Percentiles rank a stretch among this genome's conserved stretches.
Evolutionary conservation across 2,329 filamentous ascomycete genomes (phyloP).

Genomic region (Akanthomyces dipterigenus): DNA sequence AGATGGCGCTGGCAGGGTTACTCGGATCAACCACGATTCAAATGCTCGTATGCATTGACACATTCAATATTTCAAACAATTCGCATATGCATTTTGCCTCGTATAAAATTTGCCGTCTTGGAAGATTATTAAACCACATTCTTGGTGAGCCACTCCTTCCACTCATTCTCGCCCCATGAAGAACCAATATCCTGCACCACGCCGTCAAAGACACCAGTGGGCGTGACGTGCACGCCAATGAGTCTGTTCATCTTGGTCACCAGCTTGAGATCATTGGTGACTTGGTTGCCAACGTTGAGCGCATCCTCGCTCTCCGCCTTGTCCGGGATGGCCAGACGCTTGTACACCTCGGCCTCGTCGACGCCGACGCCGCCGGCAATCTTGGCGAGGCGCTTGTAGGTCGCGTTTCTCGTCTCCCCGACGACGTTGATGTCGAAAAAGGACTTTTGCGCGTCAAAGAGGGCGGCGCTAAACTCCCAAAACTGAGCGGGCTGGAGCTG

Average conservation of each 20-base stretch:
- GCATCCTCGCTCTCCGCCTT: constrained; percentile 59
- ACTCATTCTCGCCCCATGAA: constrained; percentile 71
- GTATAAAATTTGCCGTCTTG: not conserved
- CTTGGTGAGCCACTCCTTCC: constrained; percentile 72
- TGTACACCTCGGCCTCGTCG: constrained; percentile 62
- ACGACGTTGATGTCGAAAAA: constrained; percentile 85
- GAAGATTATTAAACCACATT: constrained; percentile 33
- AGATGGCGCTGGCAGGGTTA: not conserved
- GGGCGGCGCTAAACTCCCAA: constrained; percentile 67
- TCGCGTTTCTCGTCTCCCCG: constrained; percentile 75
- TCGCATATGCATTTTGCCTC: not conserved
- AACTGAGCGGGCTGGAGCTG: constrained; percentile 64
- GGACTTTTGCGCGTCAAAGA: constrained; percentile 60
- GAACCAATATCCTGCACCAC: constrained; percentile 76
- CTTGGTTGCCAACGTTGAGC: constrained; percentile 71
- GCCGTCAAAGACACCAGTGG: constrained; percentile 83
- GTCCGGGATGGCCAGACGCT: constrained; percentile 61
- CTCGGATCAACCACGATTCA: not conserved
- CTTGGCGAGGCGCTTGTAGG: constrained; percentile 71
- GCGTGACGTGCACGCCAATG: constrained; percentile 81
- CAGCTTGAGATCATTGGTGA: constrained; percentile 80
- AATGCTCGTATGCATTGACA: not conserved
- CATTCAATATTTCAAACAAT: not conserved
- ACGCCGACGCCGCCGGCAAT: constrained; percentile 65
- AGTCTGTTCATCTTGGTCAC: constrained; percentile 74